Conservation (phyloP, 177 flowering plant genomes). For the Vitis hybrid region DNA sequence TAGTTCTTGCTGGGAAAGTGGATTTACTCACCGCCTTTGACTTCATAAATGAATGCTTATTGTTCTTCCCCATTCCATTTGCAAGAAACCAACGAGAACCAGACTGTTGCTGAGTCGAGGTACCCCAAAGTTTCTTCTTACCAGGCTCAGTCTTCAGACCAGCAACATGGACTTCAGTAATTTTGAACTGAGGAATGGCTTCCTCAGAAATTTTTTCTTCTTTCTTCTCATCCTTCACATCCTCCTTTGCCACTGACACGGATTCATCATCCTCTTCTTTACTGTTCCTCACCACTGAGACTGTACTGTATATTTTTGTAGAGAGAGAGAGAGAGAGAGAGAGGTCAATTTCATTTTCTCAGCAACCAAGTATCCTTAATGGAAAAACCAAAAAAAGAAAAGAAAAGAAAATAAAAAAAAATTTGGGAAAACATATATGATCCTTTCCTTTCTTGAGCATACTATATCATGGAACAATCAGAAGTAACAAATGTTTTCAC, state of each 20-base stretch:
- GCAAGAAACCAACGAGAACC: constrained; percentile 97
- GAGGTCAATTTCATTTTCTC: too few species aligned
- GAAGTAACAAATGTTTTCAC: too few species aligned
- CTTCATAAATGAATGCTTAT: constrained; percentile 71
- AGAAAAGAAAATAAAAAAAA: too few species aligned
- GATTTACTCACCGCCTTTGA: constrained; percentile 54
- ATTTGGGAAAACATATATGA: too few species aligned
- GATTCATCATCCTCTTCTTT: constrained; percentile 55
- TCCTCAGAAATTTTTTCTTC: constrained; percentile 38
- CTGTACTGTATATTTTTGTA: constrained; percentile 56
- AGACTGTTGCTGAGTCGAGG: constrained; percentile 66
- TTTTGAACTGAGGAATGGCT: constrained; percentile 57
- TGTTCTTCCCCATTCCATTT: constrained; percentile 83
- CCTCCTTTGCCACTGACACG: constrained; percentile 19
- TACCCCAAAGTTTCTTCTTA: constrained; percentile 78
- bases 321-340: too few species aligned
- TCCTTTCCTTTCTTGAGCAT: too few species aligned
- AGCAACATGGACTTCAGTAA: constrained; percentile 85
- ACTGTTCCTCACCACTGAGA: constrained; percentile 39
- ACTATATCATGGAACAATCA: too few species aligned
- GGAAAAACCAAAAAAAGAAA: too few species aligned
- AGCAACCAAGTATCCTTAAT: too few species aligned
- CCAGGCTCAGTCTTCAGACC: constrained; percentile 72
- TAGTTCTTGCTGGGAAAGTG: constrained; percentile 40
- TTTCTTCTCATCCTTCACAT: constrained; percentile 22